These are phyloP conservation scores for Apiospora pterosperma DNA, from an alignment of 2,329 filamentous ascomycete species.

Conservation along the genomic window DNA sequence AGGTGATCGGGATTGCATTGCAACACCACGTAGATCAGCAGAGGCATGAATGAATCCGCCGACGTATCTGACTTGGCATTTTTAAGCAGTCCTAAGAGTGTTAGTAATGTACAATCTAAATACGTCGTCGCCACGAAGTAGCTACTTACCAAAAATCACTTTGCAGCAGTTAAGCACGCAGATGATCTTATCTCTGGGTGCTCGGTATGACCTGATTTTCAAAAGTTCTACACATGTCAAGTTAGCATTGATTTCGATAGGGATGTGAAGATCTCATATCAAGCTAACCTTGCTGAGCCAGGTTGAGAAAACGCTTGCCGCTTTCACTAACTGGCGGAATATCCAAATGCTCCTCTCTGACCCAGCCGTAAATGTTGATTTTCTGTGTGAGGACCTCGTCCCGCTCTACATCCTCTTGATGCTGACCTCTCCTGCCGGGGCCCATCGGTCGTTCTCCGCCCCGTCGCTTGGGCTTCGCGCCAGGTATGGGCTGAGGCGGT, in stretches of 20 bases:
- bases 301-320: slow-evolving; percentile 78
- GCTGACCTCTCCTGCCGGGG: slow-evolving; percentile 86
- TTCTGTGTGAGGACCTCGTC: slow-evolving; percentile 97
- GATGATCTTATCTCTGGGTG: slow-evolving; percentile 97
- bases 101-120: not conserved
- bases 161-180: slow-evolving; percentile 99
- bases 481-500: slow-evolving; percentile 69
- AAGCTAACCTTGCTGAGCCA: slow-evolving; percentile 77
- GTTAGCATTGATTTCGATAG: not conserved
- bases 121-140: not conserved
- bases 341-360: slow-evolving; percentile 88
- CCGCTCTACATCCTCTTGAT: slow-evolving; percentile 95
- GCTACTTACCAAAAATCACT: slow-evolving; percentile 81
- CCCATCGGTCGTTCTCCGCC: slow-evolving; percentile 67
- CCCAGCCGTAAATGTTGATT: slow-evolving; percentile 95
- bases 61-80: slow-evolving; percentile 93
- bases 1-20: slow-evolving; percentile 93
- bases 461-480: slow-evolving; percentile 64
- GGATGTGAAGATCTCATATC: not conserved
- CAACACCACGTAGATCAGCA: slow-evolving; percentile 93
- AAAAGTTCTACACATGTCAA: slow-evolving; percentile 64
- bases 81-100: slow-evolving; percentile 67
- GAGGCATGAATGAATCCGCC: slow-evolving; percentile 90
- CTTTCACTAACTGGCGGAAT: slow-evolving; percentile 82
- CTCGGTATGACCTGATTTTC: slow-evolving; percentile 95